Conservation (phyloP, 1,284 basidiomycete genomes). For the Trichosporon faecale region DNA sequence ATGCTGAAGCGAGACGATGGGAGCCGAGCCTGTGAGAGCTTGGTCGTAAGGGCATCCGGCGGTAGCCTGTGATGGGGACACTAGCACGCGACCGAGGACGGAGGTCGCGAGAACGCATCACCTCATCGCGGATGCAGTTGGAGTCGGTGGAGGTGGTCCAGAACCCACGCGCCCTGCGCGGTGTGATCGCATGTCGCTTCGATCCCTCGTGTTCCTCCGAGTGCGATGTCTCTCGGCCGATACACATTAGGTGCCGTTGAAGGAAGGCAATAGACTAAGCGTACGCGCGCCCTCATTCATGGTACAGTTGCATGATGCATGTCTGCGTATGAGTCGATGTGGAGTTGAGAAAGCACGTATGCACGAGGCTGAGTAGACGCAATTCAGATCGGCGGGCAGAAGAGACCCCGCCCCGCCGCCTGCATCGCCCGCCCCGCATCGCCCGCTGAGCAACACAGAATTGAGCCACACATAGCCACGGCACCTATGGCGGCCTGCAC, state of each 20-base stretch:
- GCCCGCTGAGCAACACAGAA: background rate
- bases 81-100: background rate
- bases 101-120: background rate
- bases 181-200: background rate
- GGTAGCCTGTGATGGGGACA: background rate
- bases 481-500: background rate
- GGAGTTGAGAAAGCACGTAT: background rate
- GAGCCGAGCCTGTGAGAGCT: background rate
- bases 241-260: background rate
- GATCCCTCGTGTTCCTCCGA: background rate
- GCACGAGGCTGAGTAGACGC: background rate
- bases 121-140: background rate
- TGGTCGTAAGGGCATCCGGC: background rate
- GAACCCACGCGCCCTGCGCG: background rate
- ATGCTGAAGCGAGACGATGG: background rate
- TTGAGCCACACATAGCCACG: background rate
- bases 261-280: background rate
- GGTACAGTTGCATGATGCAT: background rate
- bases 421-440: no score
- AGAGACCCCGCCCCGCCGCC: background rate
- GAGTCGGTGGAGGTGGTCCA: background rate
- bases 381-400: background rate
- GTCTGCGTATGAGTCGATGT: background rate
- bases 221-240: background rate
- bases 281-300: background rate